Base-by-base conservation (phyloP, 2,329 filamentous ascomycete genomes). In the Aspergillus eucalypticola region DNA sequence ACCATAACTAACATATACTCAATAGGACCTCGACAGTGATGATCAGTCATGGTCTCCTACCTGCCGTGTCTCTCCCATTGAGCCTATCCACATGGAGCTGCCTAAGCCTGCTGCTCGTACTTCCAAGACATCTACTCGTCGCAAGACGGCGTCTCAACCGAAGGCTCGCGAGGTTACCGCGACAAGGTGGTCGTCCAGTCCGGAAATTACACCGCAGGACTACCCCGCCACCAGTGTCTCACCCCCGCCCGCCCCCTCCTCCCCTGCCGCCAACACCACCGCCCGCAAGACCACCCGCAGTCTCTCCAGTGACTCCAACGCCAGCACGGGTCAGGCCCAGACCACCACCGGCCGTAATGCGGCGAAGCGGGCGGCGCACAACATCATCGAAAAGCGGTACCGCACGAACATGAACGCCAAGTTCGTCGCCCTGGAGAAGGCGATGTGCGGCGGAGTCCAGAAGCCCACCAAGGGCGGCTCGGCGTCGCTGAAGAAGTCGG, bases 391-490 rank as follows among this genome's bases (percentile, higher is more conserved):
- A 60, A 77, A 77, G 62, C 75, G 75, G 10, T 77, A 77, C 59
- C 74, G 75, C 38, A 77, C 75, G 53, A 77, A 77, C 65, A 77
- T 77, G 75, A 77, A 77, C 53, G 74, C 75, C 67, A 77, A 77
- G 48, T 77, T 77, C 51, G 68, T 76, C 1, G 67, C 75, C 0
- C 65, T 77, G n/a, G 75, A 76, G 49, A 72, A 76, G 56, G 74
- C 73, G 8, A 75, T 76, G 60, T 68, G 65, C 42, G 64, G 69
- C 4, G 66, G 65, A 5, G 61, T 66, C n/a, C 66, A 68, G 35
- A 71, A 71, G 38, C 59, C 64, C 10, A 55, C 60, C 13, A 69
- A 70, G 23, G 65, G 63, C n/a, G 71, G 69, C 0, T 69, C 73
- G 2, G 71, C 71, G 3, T 73, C 73, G 21, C 62, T 76, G 17